These are phyloP conservation scores for Dryadomyces quercivorus DNA, from an alignment of 2,329 filamentous ascomycete genomes.

Conservation along the genomic window DNA sequence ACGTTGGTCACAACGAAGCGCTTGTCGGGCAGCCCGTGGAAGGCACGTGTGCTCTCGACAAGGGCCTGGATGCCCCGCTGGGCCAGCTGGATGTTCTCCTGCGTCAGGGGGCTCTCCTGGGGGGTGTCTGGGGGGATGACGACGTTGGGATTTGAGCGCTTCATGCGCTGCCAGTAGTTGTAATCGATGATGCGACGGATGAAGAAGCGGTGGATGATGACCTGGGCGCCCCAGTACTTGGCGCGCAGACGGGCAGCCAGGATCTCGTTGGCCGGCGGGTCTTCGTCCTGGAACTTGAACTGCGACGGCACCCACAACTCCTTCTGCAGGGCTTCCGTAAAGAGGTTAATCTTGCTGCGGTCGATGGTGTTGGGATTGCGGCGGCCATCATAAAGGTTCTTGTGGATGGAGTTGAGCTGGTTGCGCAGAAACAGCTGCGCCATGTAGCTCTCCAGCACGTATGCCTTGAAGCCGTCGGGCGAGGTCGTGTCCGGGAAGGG, in stretches of 20 bases:
- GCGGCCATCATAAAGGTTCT: constrained; percentile 33
- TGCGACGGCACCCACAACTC: constrained; percentile 33
- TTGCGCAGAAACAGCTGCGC: constrained; percentile 54
- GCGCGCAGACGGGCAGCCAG: constrained; percentile 73
- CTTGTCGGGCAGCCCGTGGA: constrained; percentile 49
- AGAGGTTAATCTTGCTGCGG: constrained; percentile 33
- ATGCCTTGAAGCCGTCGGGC: constrained; percentile 27
- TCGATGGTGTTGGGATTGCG: constrained; percentile 14
- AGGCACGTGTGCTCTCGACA: constrained; percentile 74
- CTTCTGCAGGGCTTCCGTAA: constrained; percentile 16
- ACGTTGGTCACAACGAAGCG: constrained; percentile 87
- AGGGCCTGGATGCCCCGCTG: constrained; percentile 58
- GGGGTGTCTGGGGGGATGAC: no score
- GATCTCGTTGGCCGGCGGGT: constrained; percentile 63
- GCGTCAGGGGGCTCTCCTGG: constrained; percentile 18
- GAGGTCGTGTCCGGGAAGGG: constrained; percentile 30
- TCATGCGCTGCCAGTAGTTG: constrained; percentile 24
- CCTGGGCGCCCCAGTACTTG: constrained; percentile 88
- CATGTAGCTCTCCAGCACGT: constrained; percentile 46
- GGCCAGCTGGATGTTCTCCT: constrained; percentile 41
- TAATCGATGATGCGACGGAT: constrained; percentile 43
- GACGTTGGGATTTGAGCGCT: constrained; percentile 5
- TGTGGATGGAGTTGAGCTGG: constrained; percentile 51
- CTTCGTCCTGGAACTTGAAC: constrained; percentile 42
- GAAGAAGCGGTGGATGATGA: constrained; percentile 80